Base-by-base conservation (phyloP, 2,329 filamentous ascomycete species). In the Pseudogymnoascus sp. region DNA sequence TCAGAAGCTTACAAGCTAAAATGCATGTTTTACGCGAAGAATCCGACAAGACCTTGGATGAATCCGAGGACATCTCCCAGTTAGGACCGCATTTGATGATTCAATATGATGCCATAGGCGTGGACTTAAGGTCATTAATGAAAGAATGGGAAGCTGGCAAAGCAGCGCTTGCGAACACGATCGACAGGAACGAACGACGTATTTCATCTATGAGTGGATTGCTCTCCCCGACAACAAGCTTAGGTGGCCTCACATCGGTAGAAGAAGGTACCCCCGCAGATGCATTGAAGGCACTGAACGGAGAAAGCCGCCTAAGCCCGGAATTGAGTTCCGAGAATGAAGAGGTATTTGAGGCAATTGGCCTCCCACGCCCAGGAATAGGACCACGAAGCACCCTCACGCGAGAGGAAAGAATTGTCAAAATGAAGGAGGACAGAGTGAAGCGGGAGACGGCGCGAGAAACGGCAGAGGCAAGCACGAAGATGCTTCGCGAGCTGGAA, bases 51-150 rank as follows among this genome's bases (percentile, higher is more conserved):
- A 85, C 85, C 43, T 75, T 96, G 28, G 89, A 96, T 68, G 85
- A 88, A 67, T 85, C 89, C 37, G 80, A 81, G 62, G 84, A 87
- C 67, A 84, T 90, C 15, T 84, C 85, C 3, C 89, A 96, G 66
- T 81, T 96, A 14, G 90, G 89, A 0, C 82, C 87, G 0, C 86
- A 85, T 64, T 80, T 97, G 38, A 87, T 96, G 80, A 77, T 86
- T 20, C 94, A 97, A 70, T 99, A 97, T 73, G 94, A 99, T 61
- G 93, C 91, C 4, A 95, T 99, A 65, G 94, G 94, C 2, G 80
- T 86, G 25, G 94, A 99, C 70, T 80, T 99, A 47, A 88, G 88
- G 71, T 83, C 87, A 43, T 77, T 96, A 58, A 85, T 92, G 74
- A 82, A 88, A 64, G 89, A 91, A 65, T 96, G 92, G 92, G 90